Conservation (phyloP, 768 basidiomycete genomes). For the Ramaria sp. region DNA sequence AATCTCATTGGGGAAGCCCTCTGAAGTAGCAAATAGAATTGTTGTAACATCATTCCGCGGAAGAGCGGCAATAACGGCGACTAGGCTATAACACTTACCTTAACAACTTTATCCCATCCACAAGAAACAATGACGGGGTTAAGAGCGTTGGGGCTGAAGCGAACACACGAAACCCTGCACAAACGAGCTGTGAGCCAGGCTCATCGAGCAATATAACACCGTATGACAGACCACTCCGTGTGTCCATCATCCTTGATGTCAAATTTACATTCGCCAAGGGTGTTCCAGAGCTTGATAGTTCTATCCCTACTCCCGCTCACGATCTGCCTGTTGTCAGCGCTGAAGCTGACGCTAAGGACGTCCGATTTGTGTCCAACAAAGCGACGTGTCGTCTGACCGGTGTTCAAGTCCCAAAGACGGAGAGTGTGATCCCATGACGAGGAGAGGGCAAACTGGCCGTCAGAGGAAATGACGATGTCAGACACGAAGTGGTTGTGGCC, state of each 20-base stretch:
- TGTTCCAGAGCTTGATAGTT: conserved; percentile 99
- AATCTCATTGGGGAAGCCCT: conserved; percentile 66
- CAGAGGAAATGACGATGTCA: conserved; percentile 96
- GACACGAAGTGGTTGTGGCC: conserved; percentile 99
- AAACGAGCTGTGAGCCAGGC: not conserved
- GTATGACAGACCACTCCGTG: conserved; percentile 63
- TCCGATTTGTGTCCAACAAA: conserved; percentile 98
- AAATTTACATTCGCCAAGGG: conserved; percentile 99
- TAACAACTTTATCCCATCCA: conserved; percentile 99
- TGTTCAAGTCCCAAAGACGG: conserved; percentile 99
- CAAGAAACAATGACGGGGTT: conserved; percentile 98
- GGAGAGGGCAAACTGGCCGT: conserved; percentile 98
- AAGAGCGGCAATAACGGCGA: conserved; percentile 8
- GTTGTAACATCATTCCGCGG: conserved; percentile 27
- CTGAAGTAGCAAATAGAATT: conserved; percentile 87
- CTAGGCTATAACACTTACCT: conserved; percentile 47
- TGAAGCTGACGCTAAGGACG: conserved; percentile 98
- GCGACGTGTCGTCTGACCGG: conserved; percentile 87
- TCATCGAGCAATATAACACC: not conserved
- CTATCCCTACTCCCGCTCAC: conserved; percentile 96
- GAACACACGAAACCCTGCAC: conserved; percentile 91
- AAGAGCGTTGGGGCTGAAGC: conserved; percentile 95
- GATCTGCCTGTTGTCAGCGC: conserved; percentile 98
- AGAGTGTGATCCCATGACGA: conserved; percentile 99
- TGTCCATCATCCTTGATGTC: conserved; percentile 99